Conservation (phyloP, 441 rosid genomes). For the Hura crepitans region DNA sequence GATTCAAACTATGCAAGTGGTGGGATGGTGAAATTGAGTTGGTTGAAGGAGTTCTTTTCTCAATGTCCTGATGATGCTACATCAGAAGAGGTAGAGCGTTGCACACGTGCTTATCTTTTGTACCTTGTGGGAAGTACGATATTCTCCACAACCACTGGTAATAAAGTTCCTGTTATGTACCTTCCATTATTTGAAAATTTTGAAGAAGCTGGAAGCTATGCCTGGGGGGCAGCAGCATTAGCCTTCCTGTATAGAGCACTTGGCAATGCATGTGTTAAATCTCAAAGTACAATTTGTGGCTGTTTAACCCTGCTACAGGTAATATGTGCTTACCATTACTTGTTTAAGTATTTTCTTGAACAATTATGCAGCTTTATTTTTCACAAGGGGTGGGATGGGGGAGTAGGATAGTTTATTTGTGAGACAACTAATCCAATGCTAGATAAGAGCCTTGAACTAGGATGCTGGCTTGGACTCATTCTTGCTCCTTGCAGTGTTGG, state of each 20-base stretch:
- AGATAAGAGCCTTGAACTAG: conserved; percentile 4
- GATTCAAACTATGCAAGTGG: conserved; percentile 72
- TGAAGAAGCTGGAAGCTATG: conserved; percentile 74
- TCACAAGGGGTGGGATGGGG: neutral
- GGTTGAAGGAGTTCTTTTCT: conserved; percentile 91
- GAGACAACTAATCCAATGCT: neutral
- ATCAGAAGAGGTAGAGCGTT: conserved; percentile 53
- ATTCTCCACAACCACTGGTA: conserved; percentile 95
- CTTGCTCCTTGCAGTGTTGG: conserved; percentile 67
- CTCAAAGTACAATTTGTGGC: conserved; percentile 95
- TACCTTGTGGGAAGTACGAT: conserved; percentile 95
- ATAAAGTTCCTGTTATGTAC: conserved; percentile 98
- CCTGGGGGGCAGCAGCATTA: conserved; percentile 97
- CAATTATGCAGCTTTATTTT: conserved; percentile 6
- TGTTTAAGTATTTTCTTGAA: conserved; percentile 3
- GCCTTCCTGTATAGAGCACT: conserved; percentile 93
- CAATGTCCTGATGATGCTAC: conserved; percentile 63
- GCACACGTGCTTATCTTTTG: conserved; percentile 87
- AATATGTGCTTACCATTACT: conserved; percentile 11
- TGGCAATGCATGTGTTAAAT: conserved; percentile 93
- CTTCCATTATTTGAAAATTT: conserved; percentile 83
- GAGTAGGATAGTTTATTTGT: conserved; percentile 6
- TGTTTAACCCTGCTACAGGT: conserved; percentile 93
- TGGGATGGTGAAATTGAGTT: conserved; percentile 98
- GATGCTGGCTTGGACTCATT: conserved; percentile 24